Evolutionary conservation across 208 protist genomes (phyloP), one percentile per base, ranked within the genome.

Genomic region (Crithidia expoeki): DNA sequence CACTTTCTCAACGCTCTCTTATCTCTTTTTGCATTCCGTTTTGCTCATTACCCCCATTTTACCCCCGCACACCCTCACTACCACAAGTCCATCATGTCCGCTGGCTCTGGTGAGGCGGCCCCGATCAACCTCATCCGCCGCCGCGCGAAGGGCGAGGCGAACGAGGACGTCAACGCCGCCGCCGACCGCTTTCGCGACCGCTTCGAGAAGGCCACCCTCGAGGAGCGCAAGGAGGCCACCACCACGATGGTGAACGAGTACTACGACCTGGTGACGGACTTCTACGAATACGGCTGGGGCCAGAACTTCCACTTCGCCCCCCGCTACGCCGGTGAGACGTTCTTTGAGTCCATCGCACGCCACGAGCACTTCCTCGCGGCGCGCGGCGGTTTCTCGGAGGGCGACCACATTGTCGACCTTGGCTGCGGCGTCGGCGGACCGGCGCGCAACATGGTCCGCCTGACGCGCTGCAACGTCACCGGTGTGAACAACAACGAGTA

Each of bases 401-500:
- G 90, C 27, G 79, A 93, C 62, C 90, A 89, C 32, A 65, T 96
- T 27, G 66, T 94, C 32, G 97, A 99, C 79, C 68, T 98, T 33
- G 98, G 98, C 71, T 99, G 98, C 81, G 98, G 98, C 69, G 94
- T 99, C 33, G 97, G 97, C 61, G 98, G 98, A 25, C 98, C 98
- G 44, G 80, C 87, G 17, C 86, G 96, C 38, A 95, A 96, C 80
- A 98, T 99, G 60, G 96, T 98, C 17, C 88, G 94, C 68, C 97
- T 98, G 83, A 89, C 95, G 16, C 90, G 88, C 60, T 98, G 94
- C 68, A 81, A 97, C 59, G 85, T 99, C 47, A 96, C 85, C 16
- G 98, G 98, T 32, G 68, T 99, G n/a, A 99, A 98, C 85, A 98
- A 98, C 85, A 99, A 99, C 84, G 94, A 95, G 61, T 98, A 99